phyloP scores from a whole-genome alignment of 2,329 filamentous ascomycete species.

The Tolypocladium nubicola region DNA sequence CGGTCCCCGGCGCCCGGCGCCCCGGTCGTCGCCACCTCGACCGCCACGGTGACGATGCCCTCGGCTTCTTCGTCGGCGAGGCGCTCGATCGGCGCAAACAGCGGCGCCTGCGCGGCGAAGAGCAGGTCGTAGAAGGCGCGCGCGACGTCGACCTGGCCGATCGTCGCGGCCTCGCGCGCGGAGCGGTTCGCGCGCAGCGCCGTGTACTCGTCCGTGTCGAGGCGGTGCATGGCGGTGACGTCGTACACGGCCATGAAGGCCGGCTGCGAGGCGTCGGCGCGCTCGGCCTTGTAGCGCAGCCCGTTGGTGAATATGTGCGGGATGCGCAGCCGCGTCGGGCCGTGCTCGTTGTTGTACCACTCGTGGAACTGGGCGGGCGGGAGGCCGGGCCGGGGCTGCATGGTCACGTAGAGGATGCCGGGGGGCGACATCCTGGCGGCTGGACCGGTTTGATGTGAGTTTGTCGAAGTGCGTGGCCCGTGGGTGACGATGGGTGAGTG shows the following conservation, averaged over 20 bases:
- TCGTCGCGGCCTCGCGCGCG: conserved; percentile 40
- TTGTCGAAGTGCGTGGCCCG: no score
- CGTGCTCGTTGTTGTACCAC: conserved; percentile 93
- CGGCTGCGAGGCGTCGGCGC: conserved; percentile 51
- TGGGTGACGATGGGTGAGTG: background rate
- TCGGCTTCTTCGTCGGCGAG: conserved; percentile 47
- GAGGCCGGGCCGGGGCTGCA: conserved; percentile 63
- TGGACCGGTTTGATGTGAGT: background rate
- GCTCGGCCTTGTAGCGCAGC: conserved; percentile 62
- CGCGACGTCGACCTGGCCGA: conserved; percentile 51
- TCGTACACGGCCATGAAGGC: conserved; percentile 77
- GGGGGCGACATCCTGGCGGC: conserved; percentile 28
- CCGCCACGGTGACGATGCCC: conserved; percentile 50
- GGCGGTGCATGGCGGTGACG: conserved; percentile 60
- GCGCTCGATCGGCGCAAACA: conserved; percentile 50
- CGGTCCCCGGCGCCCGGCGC: conserved; percentile 39
- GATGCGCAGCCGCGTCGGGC: conserved; percentile 66
- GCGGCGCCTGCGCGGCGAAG: conserved; percentile 39
- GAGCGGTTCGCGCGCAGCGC: conserved; percentile 49
- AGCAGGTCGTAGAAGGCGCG: conserved; percentile 62
- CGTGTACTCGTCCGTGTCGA: conserved; percentile 58
- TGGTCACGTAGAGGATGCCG: conserved; percentile 76
- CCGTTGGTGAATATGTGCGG: conserved; percentile 66
- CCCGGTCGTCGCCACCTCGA: conserved; percentile 45
- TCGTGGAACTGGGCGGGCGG: conserved; percentile 68